phyloP scores from a whole-genome alignment of 2,329 filamentous ascomycete species.

The Mycogone perniciosa region DNA sequence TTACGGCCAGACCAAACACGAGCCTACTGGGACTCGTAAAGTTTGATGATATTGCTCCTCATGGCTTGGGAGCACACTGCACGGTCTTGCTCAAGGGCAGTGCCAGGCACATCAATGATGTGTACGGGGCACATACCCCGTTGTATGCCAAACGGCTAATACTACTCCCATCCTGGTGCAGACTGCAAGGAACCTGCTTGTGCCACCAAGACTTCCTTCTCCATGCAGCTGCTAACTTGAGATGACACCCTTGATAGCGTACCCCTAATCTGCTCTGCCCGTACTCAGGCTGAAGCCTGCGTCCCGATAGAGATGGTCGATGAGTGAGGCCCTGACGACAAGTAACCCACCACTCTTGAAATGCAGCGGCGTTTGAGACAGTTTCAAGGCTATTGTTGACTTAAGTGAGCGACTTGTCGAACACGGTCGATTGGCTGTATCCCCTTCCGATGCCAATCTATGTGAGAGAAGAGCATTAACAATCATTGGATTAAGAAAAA shows the following conservation, averaged over 20 bases:
- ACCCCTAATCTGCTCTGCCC: neutral
- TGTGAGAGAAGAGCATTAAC: neutral
- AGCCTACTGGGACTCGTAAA: neutral
- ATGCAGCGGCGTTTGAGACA: neutral
- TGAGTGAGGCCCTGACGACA: no score
- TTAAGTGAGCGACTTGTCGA: neutral
- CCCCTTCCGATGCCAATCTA: neutral
- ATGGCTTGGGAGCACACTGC: neutral
- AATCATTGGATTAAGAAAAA: neutral
- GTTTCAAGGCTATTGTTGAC: neutral
- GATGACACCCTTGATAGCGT: neutral
- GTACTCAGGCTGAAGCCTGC: neutral
- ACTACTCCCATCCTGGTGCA: neutral
- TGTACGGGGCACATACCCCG: neutral
- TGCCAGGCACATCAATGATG: no score
- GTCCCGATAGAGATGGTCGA: neutral
- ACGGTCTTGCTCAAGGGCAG: no score
- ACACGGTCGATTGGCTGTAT: neutral
- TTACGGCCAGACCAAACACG: constrained; percentile 2
- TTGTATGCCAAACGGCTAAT: neutral
- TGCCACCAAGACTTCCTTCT: neutral
- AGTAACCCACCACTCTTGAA: neutral
- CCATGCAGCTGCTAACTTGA: neutral
- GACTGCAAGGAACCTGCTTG: neutral
- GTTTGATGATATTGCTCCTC: neutral